Evolutionary conservation across 129 eudicot genomes (phyloP).

Genomic region (Logfia minima): DNA sequence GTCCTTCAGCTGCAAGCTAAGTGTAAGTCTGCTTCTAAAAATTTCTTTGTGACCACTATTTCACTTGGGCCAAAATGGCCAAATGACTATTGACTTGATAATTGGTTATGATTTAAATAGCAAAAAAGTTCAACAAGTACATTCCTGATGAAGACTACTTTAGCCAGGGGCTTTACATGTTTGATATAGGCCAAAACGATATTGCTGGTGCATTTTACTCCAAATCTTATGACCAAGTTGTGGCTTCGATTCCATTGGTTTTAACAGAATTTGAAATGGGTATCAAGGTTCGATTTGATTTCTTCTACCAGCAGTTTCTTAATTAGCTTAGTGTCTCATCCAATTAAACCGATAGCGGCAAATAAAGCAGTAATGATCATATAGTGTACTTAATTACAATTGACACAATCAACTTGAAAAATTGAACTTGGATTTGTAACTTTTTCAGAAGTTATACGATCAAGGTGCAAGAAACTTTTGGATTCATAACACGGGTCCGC

Average conservation of each 20-base stretch:
- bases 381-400: neutral
- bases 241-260: conserved; percentile 78
- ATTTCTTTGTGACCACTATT: neutral
- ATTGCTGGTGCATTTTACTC: conserved; percentile 79
- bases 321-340: neutral
- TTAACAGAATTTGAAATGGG: conserved; percentile 77
- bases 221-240: conserved; percentile 69
- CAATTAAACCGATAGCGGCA: neutral
- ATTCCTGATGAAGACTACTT: conserved; percentile 66
- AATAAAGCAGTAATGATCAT: too few species aligned
- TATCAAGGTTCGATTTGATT: conserved; percentile 49
- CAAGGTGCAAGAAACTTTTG: conserved; percentile 78
- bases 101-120: conserved; percentile 33
- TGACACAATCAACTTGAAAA: neutral
- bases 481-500: conserved; percentile 94
- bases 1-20: conserved; percentile 55
- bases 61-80: neutral
- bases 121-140: conserved; percentile 62
- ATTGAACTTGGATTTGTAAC: neutral
- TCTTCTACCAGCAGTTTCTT: neutral
- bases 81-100: neutral
- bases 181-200: conserved; percentile 94
- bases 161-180: conserved; percentile 76
- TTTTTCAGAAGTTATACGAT: conserved; percentile 59
- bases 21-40: conserved; percentile 26